phyloP scores from a whole-genome alignment of 78 protist species.

The Mastigamoeba balamuthi region DNA sequence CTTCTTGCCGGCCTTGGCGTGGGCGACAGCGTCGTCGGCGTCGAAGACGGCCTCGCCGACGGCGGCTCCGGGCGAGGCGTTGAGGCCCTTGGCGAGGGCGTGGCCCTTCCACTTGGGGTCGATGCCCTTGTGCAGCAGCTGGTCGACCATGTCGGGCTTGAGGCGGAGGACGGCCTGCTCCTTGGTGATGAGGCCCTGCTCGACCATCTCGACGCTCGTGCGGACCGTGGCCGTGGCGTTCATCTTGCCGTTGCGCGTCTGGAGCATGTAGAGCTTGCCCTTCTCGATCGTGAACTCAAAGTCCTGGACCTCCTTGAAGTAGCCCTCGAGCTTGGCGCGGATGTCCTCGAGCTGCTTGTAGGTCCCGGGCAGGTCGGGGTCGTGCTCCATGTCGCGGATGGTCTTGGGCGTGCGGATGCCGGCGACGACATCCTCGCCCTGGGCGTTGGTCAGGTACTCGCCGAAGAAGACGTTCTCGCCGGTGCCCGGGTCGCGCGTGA shows the following conservation, averaged over 20 bases:
- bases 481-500: constrained; percentile 72
- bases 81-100: constrained; percentile 42
- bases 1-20: constrained; percentile 7
- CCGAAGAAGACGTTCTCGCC: constrained; percentile 69
- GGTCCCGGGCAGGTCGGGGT: background rate
- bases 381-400: constrained; percentile 4
- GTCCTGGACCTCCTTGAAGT: constrained; percentile 59
- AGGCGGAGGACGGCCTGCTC: constrained; percentile 48
- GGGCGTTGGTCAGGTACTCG: constrained; percentile 80
- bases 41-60: constrained; percentile 38
- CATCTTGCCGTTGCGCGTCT: constrained; percentile 45
- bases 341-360: constrained; percentile 16
- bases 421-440: constrained; percentile 90
- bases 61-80: constrained; percentile 70
- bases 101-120: constrained; percentile 20
- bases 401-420: constrained; percentile 74
- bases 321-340: constrained; percentile 32
- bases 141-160: constrained; percentile 18
- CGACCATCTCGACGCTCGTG: constrained; percentile 63
- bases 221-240: constrained; percentile 47
- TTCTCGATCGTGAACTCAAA: constrained; percentile 77
- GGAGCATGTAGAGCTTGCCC: constrained; percentile 66
- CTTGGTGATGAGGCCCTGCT: constrained; percentile 63
- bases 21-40: constrained; percentile 13
- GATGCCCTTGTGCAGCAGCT: constrained; percentile 21